phyloP scores from a whole-genome alignment of 2,329 filamentous ascomycete genomes.

The Trichophyton verrucosum region DNA sequence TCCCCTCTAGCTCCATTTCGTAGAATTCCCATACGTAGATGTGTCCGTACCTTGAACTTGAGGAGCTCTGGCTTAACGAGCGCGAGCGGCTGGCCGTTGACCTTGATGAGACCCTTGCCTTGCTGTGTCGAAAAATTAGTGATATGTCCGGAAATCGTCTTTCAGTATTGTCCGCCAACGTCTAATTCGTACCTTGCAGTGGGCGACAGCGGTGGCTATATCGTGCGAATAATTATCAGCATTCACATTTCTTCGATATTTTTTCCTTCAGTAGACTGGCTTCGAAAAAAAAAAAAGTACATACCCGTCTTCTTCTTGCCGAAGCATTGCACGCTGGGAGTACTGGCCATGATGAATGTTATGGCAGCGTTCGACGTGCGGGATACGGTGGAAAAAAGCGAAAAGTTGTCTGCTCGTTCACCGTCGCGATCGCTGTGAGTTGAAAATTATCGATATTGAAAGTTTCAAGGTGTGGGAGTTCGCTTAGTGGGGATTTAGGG shows the following conservation, averaged over 20 bases:
- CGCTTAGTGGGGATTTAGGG: conserved; percentile 30
- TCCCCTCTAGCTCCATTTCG: not conserved
- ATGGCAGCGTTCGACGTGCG: conserved; percentile 24
- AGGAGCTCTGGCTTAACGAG: conserved; percentile 94
- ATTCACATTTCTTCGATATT: conserved; percentile 11
- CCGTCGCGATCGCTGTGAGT: conserved; percentile 23
- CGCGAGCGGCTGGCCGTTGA: conserved; percentile 91
- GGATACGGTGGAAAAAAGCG: conserved; percentile 21
- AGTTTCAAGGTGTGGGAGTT: conserved; percentile 24
- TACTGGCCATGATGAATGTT: conserved; percentile 55
- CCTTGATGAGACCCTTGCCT: conserved; percentile 88
- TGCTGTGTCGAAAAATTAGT: conserved; percentile 35
- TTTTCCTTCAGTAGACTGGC: not conserved
- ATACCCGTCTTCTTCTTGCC: conserved; percentile 84
- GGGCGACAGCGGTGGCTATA: conserved; percentile 70
- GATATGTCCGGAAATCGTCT: not conserved
- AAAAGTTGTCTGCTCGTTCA: conserved; percentile 18
- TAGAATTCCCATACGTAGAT: conserved; percentile 1
- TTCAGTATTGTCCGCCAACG: not conserved
- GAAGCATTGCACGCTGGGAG: conserved; percentile 91
- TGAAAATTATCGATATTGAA: conserved; percentile 20
- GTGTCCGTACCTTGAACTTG: conserved; percentile 70
- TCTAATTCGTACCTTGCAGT: conserved; percentile 63
- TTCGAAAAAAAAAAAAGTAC: conserved; percentile 12
- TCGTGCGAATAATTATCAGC: conserved; percentile 21